Conservation (phyloP, 139 green algal genomes). For the Edaphochlamys debaryana region DNA sequence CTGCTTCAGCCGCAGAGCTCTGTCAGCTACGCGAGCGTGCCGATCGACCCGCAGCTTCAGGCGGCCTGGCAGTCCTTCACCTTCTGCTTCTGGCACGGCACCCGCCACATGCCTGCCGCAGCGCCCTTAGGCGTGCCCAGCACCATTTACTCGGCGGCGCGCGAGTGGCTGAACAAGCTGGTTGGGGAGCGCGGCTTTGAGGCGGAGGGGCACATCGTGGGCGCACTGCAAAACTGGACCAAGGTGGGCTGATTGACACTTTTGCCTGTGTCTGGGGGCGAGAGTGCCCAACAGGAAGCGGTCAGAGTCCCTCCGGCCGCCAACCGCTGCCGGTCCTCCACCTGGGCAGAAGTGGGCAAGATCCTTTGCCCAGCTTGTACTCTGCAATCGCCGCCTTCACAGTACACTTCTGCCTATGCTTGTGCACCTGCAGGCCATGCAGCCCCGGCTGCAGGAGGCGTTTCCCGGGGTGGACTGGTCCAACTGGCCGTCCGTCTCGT, state of each 20-base stretch:
- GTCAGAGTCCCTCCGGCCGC: too few species aligned
- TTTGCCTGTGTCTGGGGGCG: not conserved
- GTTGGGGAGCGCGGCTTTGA: conserved; percentile 31
- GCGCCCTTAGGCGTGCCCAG: not conserved
- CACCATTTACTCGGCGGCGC: not conserved
- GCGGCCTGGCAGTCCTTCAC: conserved; percentile 35
- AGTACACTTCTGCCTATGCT: too few species aligned
- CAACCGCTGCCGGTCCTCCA: too few species aligned
- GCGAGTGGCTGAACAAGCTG: conserved; percentile 24
- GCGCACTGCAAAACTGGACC: conserved; percentile 17
- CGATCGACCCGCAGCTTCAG: conserved; percentile 22
- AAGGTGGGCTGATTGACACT: not conserved
- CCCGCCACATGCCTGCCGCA: not conserved
- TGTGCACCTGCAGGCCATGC: conserved; percentile 30
- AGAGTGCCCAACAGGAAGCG: too few species aligned
- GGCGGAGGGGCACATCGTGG: conserved; percentile 24
- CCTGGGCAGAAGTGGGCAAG: too few species aligned
- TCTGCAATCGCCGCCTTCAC: too few species aligned
- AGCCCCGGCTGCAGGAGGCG: conserved; percentile 19
- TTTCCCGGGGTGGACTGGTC: conserved; percentile 26
- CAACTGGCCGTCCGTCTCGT: not conserved
- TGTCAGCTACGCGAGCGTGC: not conserved
- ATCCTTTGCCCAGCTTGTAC: too few species aligned
- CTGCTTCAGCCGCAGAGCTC: conserved; percentile 30
- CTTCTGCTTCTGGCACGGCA: conserved; percentile 39